These are phyloP conservation scores for Mycena olivaceomarginata DNA, from an alignment of 768 basidiomycete genomes.

Conservation along the genomic window DNA sequence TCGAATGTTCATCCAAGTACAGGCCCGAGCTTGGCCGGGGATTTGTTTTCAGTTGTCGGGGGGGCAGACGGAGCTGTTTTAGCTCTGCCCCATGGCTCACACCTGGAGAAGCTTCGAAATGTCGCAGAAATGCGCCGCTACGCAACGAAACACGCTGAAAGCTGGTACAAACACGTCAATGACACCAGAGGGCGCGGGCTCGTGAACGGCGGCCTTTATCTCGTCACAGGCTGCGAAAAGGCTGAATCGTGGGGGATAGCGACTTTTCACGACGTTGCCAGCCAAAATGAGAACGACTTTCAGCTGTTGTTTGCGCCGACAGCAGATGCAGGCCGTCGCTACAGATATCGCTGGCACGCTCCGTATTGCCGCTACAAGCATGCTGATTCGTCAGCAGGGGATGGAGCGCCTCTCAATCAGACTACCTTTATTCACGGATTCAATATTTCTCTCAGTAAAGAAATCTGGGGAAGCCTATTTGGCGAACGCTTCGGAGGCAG, in stretches of 20 bases:
- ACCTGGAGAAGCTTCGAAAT: slow-evolving; percentile 30
- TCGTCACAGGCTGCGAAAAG: slow-evolving; percentile 49
- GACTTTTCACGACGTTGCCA: slow-evolving; percentile 27
- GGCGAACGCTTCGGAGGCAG: background rate
- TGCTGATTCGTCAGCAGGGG: background rate
- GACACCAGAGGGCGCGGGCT: slow-evolving; percentile 27
- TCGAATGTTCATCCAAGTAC: background rate
- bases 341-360: slow-evolving; percentile 12
- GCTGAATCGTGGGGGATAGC: slow-evolving; percentile 43
- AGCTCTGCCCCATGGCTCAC: slow-evolving; percentile 42
- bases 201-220: slow-evolving; percentile 42
- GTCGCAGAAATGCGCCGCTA: slow-evolving; percentile 30
- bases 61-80: slow-evolving; percentile 42
- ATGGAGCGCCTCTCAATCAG: slow-evolving; percentile 11
- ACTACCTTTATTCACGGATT: slow-evolving; percentile 36
- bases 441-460: slow-evolving; percentile 14
- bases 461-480: slow-evolving; percentile 15
- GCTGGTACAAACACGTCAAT: slow-evolving; percentile 46
- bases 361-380: background rate
- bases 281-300: background rate
- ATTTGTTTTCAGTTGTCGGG: slow-evolving; percentile 3
- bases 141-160: slow-evolving; percentile 41
- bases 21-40: background rate
- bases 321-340: background rate
- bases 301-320: slow-evolving; percentile 16